Evolutionary conservation across 495 filamentous ascomycete genomes (phyloP).

Genomic region (Tuber brumale): DNA sequence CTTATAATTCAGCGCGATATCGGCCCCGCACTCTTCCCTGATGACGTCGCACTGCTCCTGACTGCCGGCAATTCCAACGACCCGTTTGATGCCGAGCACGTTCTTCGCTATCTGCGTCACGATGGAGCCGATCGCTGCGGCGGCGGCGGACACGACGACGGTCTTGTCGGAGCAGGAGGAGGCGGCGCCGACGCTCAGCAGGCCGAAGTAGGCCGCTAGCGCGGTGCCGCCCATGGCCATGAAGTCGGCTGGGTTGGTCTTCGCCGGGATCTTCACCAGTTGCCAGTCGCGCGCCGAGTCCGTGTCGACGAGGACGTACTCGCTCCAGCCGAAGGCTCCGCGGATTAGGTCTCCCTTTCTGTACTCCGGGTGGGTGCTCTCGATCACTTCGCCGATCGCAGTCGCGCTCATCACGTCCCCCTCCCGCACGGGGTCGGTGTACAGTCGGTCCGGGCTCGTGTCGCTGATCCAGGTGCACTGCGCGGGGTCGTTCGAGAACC

Average conservation of each 20-base stretch:
- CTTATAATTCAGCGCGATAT: conserved; percentile 66
- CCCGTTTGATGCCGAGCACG: conserved; percentile 50
- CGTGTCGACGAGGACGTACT: conserved; percentile 52
- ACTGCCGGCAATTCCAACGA: conserved; percentile 60
- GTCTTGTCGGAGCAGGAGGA: conserved; percentile 32
- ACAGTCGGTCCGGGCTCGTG: conserved; percentile 49
- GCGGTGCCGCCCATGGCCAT: conserved; percentile 40
- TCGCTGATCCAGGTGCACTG: conserved; percentile 71
- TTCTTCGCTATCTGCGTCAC: conserved; percentile 59
- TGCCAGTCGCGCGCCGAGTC: conserved; percentile 48
- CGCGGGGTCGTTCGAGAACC: conserved; percentile 73
- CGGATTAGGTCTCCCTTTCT: conserved; percentile 51
- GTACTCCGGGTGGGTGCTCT: conserved; percentile 44
- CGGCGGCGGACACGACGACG: background rate
- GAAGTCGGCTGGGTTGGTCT: conserved; percentile 14
- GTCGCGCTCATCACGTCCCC: conserved; percentile 63
- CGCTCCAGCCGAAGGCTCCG: conserved; percentile 55
- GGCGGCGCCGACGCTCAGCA: conserved; percentile 55
- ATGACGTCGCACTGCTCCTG: conserved; percentile 61
- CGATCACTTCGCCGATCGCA: conserved; percentile 51
- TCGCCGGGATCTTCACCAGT: conserved; percentile 40
- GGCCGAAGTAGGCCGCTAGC: conserved; percentile 63
- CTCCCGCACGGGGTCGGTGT: conserved; percentile 59
- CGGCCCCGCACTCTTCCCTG: conserved; percentile 55
- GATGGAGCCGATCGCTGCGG: conserved; percentile 51